These are phyloP conservation scores for Dendrobium huoshanense DNA, from an alignment of 106 monocot genomes.

Conservation along the genomic window DNA sequence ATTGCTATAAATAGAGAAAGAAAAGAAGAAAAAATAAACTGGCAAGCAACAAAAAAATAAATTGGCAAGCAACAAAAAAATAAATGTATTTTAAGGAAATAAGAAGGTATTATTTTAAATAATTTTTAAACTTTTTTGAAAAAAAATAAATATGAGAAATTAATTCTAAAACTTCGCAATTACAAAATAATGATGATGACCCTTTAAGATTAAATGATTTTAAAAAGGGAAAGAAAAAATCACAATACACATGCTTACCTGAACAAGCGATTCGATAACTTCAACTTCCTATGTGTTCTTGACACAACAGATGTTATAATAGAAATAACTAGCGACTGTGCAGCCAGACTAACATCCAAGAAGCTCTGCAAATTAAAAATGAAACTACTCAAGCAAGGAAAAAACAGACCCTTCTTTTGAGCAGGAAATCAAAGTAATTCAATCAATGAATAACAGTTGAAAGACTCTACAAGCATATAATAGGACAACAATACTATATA, in stretches of 20 bases:
- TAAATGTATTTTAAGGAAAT: too few species aligned
- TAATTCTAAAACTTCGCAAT: too few species aligned
- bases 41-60: too few species aligned
- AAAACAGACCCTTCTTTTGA: not conserved
- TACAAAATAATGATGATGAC: not conserved
- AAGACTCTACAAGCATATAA: not conserved
- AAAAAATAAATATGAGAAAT: too few species aligned
- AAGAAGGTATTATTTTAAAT: too few species aligned
- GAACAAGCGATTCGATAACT: constrained; percentile 22
- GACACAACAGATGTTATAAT: constrained; percentile 29
- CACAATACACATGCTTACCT: constrained; percentile 30
- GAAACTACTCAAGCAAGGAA: not conserved
- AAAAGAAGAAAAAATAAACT: too few species aligned
- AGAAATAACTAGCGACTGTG: constrained; percentile 29
- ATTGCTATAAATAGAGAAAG: too few species aligned
- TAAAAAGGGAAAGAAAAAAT: not conserved
- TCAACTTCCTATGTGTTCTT: constrained; percentile 20
- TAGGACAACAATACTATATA: not conserved
- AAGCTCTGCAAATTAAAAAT: constrained; percentile 45
- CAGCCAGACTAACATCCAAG: constrained; percentile 45
- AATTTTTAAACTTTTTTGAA: too few species aligned
- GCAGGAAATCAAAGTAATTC: not conserved
- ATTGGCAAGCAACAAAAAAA: too few species aligned
- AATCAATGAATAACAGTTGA: not conserved
- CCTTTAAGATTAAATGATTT: not conserved